Evolutionary conservation across 768 basidiomycete genomes (phyloP).

Genomic region (Suillus lakei): DNA sequence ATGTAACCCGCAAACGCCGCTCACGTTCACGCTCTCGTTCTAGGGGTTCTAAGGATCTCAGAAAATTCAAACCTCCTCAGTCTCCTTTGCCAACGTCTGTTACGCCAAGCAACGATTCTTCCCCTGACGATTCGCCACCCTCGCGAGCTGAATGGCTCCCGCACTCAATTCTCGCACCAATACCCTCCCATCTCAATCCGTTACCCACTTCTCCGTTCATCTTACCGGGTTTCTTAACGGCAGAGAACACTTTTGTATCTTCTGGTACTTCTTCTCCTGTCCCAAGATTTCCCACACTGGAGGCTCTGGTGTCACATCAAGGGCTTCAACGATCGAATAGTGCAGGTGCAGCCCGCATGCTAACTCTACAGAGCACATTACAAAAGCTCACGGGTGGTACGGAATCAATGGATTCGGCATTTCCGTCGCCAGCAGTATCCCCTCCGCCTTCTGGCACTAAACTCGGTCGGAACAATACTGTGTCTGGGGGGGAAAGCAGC

Average conservation of each 20-base stretch:
- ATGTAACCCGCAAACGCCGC: conserved; percentile 61
- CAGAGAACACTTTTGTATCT: conserved; percentile 61
- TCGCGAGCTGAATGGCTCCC: conserved; percentile 32
- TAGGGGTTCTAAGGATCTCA: conserved; percentile 72
- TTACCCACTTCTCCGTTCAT: conserved; percentile 46
- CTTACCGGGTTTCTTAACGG: conserved; percentile 54
- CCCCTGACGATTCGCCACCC: conserved; percentile 59
- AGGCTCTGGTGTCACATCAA: conserved; percentile 63
- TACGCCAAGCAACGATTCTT: conserved; percentile 66
- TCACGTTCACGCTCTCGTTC: conserved; percentile 70
- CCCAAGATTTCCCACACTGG: conserved; percentile 74
- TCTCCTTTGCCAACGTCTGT: conserved; percentile 49
- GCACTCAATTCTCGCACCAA: conserved; percentile 50
- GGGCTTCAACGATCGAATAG: conserved; percentile 91
- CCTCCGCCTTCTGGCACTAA: conserved; percentile 51
- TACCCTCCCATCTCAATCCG: conserved; percentile 57
- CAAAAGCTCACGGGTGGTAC: conserved; percentile 80
- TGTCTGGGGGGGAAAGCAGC: conserved; percentile 69
- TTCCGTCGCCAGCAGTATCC: conserved; percentile 55
- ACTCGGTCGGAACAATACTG: conserved; percentile 76
- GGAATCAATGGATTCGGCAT: conserved; percentile 47
- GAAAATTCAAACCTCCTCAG: conserved; percentile 55
- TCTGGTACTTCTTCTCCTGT: conserved; percentile 70
- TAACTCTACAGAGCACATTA: conserved; percentile 71
- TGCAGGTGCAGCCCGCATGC: conserved; percentile 69